These are phyloP conservation scores for Brassica rapa DNA, from an alignment of 345 rosid genomes.

Conservation along the genomic window DNA sequence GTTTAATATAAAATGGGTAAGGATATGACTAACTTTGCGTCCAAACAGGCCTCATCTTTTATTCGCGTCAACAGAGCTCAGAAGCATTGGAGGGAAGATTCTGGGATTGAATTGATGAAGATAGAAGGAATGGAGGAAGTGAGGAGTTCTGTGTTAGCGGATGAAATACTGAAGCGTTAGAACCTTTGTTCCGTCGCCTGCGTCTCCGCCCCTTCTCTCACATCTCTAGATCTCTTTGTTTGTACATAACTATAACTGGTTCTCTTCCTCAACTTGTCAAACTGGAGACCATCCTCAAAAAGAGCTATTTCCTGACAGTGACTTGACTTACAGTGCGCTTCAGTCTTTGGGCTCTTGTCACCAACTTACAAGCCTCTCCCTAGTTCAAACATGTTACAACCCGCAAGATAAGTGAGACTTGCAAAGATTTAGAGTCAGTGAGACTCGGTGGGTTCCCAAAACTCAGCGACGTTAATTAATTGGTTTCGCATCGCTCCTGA, in stretches of 20 bases:
- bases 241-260: slow-evolving; percentile 29
- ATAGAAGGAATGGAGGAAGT: slow-evolving; percentile 27
- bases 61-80: neutral
- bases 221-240: no score
- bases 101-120: no score
- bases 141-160: slow-evolving; percentile 33
- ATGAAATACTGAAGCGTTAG: slow-evolving; percentile 50
- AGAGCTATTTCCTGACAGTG: slow-evolving; percentile 32
- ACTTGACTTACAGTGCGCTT: slow-evolving; percentile 44
- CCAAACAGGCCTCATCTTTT: slow-evolving; percentile 14
- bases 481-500: slow-evolving; percentile 63
- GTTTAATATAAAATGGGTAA: neutral
- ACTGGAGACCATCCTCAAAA: slow-evolving; percentile 57
- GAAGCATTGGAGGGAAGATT: neutral
- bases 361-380: slow-evolving; percentile 52
- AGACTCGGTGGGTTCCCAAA: slow-evolving; percentile 60
- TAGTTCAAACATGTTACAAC: slow-evolving; percentile 49
- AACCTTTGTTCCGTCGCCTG: slow-evolving; percentile 55
- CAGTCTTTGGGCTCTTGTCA: slow-evolving; percentile 49
- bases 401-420: slow-evolving; percentile 54
- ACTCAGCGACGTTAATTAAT: slow-evolving; percentile 55
- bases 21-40: slow-evolving; percentile 1
- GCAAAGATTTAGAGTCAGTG: slow-evolving; percentile 55
- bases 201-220: slow-evolving; percentile 33
- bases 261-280: slow-evolving; percentile 56